Evolutionary conservation across 768 basidiomycete species (phyloP), one percentile per base, ranked within the genome.

Genomic region (Tephrocybe sp.): DNA sequence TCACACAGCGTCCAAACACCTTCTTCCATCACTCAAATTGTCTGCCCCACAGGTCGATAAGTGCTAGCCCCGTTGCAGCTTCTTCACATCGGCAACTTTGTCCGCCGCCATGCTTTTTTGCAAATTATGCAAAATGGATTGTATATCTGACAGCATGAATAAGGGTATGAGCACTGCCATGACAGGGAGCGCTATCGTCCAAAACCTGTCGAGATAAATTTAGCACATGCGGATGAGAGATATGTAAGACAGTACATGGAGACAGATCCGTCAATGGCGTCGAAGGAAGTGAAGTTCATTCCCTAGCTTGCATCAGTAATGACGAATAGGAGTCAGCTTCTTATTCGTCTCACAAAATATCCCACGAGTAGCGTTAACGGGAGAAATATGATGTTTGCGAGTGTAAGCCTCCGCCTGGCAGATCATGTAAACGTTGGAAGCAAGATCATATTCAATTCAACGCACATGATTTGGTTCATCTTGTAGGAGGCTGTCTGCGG

Each of bases 281-380:
- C 77, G 73, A 85, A 79, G 23, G 36, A 33, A 0, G 62, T 46
- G 55, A 86, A 85, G 68, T 87, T 85, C 84, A 86, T 86, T 41
- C 83, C 82, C 83, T 85, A 48, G 10, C 53, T 12, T 39, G 47
- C 20, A 13, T 40, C 41, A 33, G 42, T 23, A 36, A 39, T 45
- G 42, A 44, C 19, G 34, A 38, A 23, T 33, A 38, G 11, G n/a
- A 19, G 13, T 5, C 14, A 17, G 11, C 32, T 7, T 19, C 16
- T 11, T 32, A 19, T 22, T 17, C 35, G 7, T 62, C 62, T 45
- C 56, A 73, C 65, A 58, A 87, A 87, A 65, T 85, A 87, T 43
- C 85, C 84, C 16, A 84, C 87, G 16, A 87, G 73, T 8, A 87
- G 69, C 3, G 85, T 86, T 49, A 89, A 67, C 1, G 85, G 86